Evolutionary conservation across 345 rosid genomes (phyloP), one percentile per base, ranked within the genome.

Genomic region (Heritiera fomes): DNA sequence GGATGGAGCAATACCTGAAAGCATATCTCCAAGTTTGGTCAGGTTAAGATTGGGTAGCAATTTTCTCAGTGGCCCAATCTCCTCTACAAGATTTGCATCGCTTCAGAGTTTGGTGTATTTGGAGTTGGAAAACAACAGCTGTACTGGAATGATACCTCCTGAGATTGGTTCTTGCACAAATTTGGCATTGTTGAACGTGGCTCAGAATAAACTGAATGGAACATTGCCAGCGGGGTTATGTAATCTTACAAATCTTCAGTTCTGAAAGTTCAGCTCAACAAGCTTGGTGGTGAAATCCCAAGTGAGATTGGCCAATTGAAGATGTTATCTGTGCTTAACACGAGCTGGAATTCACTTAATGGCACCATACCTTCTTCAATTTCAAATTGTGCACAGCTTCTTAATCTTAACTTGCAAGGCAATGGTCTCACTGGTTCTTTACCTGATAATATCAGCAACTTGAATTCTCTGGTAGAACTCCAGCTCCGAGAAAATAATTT

Each of bases 41-140:
- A 87, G 95, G 83, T 53, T 95, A 86, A 88, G 97, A 82, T 81
- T 94, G 72, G 96, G 97, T 78, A 80, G 87, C 87, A 92, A 92
- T 75, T 58, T 0, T 1, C 88, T 91, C 28, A 49, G 2, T 38
- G 95, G 90, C 63, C 0, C 30, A 0, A 70, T 93, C 67, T 87
- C 91, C 14, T 63, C 88, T 55, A 30, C 72, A 40, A 30, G 76
- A 9, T 77, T 90, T 77, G 78, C 69, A 23, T 73, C 52, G 45
- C 85, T 77, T 20, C 10, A 30, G 53, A 78, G 28, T 0, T 86
- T 93, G 82, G 88, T 78, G 12, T 93, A 91, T 82, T 81, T 95
- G 84, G 94, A 93, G 82, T 77, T 90, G 86, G 97, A 90, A 90
- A 85, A 89, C 83, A 95, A 95, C 81, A 13, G 34, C 71, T 86